phyloP scores from a whole-genome alignment of 345 rosid genomes.

The Hibiscus trionum region DNA sequence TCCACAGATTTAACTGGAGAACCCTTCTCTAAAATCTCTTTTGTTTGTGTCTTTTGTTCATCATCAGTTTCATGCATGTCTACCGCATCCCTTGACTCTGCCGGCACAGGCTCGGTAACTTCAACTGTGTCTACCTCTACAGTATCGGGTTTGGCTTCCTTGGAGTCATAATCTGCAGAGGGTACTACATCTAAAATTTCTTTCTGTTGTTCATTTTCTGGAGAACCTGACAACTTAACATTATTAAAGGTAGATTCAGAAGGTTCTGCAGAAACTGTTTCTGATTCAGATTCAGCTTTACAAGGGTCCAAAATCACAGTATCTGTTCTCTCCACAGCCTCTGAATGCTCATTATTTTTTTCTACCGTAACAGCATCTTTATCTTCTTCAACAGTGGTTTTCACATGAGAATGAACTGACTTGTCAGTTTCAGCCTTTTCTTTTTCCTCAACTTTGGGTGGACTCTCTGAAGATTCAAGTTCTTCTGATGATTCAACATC shows the following conservation, averaged over 20 bases:
- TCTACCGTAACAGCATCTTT: constrained; percentile 21
- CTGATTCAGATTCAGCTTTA: constrained; percentile 36
- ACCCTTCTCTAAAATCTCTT: constrained; percentile 29
- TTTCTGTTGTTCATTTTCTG: constrained; percentile 29
- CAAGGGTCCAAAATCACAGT: constrained; percentile 22
- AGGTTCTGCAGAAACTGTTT: constrained; percentile 22
- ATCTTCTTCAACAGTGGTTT: constrained; percentile 31
- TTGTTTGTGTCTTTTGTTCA: constrained; percentile 28
- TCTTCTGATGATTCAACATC: constrained; percentile 26
- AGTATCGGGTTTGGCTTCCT: constrained; percentile 33
- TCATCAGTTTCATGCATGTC: constrained; percentile 25
- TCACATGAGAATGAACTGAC: constrained; percentile 15
- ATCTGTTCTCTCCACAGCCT: constrained; percentile 29
- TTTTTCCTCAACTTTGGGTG: constrained; percentile 28
- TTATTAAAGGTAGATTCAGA: constrained; percentile 29
- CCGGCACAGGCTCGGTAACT: constrained; percentile 19
- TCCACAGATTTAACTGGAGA: constrained; percentile 33
- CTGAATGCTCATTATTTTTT: constrained; percentile 27
- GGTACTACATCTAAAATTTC: constrained; percentile 24
- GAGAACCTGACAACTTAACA: constrained; percentile 26
- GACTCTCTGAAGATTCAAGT: constrained; percentile 29
- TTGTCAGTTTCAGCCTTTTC: constrained; percentile 33
- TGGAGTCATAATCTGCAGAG: constrained; percentile 30
- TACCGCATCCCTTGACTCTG: constrained; percentile 27
- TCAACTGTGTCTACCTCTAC: constrained; percentile 30